Base-by-base conservation (phyloP, 805 yeast genomes). In the Allodekkera sacchari region DNA sequence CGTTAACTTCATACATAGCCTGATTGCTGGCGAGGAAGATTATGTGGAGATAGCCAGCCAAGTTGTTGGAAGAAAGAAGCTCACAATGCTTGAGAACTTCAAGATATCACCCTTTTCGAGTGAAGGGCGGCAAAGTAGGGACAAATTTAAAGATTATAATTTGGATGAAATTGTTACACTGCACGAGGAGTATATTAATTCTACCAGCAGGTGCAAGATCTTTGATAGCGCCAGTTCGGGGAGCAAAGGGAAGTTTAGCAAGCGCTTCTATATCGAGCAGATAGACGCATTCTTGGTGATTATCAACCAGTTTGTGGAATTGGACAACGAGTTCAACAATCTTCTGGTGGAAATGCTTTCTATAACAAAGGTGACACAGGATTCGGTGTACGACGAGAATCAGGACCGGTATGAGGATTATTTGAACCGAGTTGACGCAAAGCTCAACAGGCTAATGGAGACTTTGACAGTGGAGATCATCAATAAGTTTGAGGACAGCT, bases 111-210 rank as follows among this genome's bases (percentile, higher is more conserved):
- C 26, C 15, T 14, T 27, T 11, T 16, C n/a, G 5, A 9, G 10
- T 22, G 16, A 12, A 11, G 32, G 26, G 5, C 22, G 33, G n/a
- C 13, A 14, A 15, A 25, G 22, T n/a, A 24, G 18, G 13, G 19
- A 12, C 6, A 26, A 22, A 11, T 14, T 28, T 18, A 24, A 19
- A 6, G 24, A 29, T 5, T 56, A 57, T 27, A 64, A 71, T 9
- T 51, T 78, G 30, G 78, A 76, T 40, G 76, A 74, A 26, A 44
- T 78, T 9, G 56, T 61, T 8, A 14, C 35, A 3, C 26, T 55
- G 2, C 69, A 65, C 38, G 30, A 47, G 4, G 33, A 43, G 2
- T 64, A 59, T 35, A 47, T 64, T n/a, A 28, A 23, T 2, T 50
- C 59, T 1, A 61, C 66, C 14, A 56, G 66, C 3, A 46, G 57